These are phyloP conservation scores for Jaltomata sinuosa DNA, from an alignment of 257 asterid species.

Conservation along the genomic window DNA sequence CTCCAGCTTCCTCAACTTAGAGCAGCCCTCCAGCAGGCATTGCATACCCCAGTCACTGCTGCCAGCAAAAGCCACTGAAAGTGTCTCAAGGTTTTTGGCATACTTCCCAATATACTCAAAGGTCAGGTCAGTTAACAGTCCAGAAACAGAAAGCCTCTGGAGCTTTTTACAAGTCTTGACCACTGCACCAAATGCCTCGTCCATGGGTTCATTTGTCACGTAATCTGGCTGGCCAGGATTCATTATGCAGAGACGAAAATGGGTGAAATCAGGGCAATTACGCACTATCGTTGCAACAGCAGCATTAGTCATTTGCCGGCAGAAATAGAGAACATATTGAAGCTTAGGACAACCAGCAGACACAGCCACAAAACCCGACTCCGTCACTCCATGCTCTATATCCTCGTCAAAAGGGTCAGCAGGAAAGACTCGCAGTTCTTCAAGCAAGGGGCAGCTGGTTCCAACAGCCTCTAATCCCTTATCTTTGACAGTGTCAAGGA, in stretches of 20 bases:
- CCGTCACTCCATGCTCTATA: constrained; percentile 60
- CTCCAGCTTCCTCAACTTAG: constrained; percentile 83
- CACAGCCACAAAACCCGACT: constrained; percentile 65
- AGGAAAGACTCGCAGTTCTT: constrained; percentile 80
- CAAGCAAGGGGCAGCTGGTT: constrained; percentile 63
- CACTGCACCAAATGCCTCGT: constrained; percentile 85
- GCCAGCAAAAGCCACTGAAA: constrained; percentile 91
- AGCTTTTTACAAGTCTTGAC: constrained; percentile 66
- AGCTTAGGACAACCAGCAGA: constrained; percentile 75
- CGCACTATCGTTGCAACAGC: constrained; percentile 62
- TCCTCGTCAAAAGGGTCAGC: constrained; percentile 50
- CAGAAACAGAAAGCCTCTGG: constrained; percentile 71
- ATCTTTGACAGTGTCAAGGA: constrained; percentile 66
- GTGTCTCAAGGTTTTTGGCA: constrained; percentile 72
- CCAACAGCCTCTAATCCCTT: constrained; percentile 82
- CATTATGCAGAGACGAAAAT: constrained; percentile 93
- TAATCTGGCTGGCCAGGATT: constrained; percentile 59
- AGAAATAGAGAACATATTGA: constrained; percentile 75
- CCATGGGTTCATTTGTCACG: constrained; percentile 75
- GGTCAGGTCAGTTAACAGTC: constrained; percentile 63
- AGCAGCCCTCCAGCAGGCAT: constrained; percentile 65
- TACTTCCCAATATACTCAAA: constrained; percentile 73
- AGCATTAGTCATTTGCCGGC: constrained; percentile 83
- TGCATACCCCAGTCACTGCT: constrained; percentile 78
- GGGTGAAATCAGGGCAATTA: constrained; percentile 82